phyloP scores from a whole-genome alignment of 331 rosid genomes.

The Rosa hybrid region DNA sequence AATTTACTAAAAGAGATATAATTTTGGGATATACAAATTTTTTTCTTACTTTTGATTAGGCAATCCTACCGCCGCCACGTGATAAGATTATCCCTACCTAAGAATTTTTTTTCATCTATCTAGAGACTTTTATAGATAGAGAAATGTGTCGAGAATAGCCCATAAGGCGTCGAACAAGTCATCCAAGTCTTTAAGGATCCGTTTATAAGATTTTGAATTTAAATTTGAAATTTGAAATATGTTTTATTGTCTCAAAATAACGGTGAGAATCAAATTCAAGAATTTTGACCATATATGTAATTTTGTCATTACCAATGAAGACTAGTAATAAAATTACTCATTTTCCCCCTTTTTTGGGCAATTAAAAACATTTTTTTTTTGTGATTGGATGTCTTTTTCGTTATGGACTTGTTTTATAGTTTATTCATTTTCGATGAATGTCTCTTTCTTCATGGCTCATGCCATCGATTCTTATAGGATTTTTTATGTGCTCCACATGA shows the following conservation, averaged over 20 bases:
- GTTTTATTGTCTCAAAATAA: not conserved
- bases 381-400: slow-evolving; percentile 5
- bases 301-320: not conserved
- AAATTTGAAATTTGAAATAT: not conserved
- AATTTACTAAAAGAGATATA: too few relatives aligned
- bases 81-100: too few relatives aligned
- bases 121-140: too few relatives aligned
- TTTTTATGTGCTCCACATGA: not conserved
- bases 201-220: not conserved
- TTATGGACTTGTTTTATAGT: not conserved
- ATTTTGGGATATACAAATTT: too few relatives aligned
- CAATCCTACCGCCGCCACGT: too few relatives aligned
- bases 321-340: not conserved
- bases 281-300: not conserved
- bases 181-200: not conserved
- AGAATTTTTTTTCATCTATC: too few relatives aligned
- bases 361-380: not conserved
- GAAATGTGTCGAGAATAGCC: too few relatives aligned
- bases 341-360: not conserved
- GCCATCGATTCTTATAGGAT: not conserved
- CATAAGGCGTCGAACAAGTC: not conserved
- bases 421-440: slow-evolving; percentile 3
- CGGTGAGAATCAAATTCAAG: not conserved
- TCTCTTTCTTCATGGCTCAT: slow-evolving; percentile 19
- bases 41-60: too few relatives aligned